Evolutionary conservation across 2,329 filamentous ascomycete species (phyloP), one percentile per base, ranked within the genome.

Genomic region (Thelonectria olida): DNA sequence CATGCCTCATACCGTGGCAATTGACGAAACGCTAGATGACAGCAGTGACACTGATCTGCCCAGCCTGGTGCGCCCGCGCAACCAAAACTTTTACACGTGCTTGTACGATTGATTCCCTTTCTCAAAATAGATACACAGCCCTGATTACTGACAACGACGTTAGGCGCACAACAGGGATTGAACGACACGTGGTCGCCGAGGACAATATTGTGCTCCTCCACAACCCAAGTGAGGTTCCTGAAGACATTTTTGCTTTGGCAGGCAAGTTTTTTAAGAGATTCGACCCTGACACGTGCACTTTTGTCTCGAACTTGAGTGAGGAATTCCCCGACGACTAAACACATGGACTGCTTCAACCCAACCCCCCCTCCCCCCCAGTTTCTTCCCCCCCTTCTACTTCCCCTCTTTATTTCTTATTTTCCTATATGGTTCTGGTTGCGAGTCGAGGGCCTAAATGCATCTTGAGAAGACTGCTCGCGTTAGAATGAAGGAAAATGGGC

Each of bases 181-280:
- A 77, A 44, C 73, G 75, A 12, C 75, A 74, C 47, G 73, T 75
- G 61, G 71, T 72, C 51, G 72, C 92, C 1, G 89, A 96, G 72
- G 90, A 94, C 70, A 97, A 94, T 69, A 90, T 97, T 57, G 80
- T 88, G 59, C 78, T 89, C n/a, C 79, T 92, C 41, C 75, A 72
- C 5, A 78, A 85, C 54, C 68, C 71, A 47, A 75, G 52, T 75
- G 79, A 66, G 67, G 81, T 90, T 2, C 82, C 85, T 0, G 78
- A 84, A 4, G 70, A 85, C 22, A 81, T 96, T 63, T 84, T 92
- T 72, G 82, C 82, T 45, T 78, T 92, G 67, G 92, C 93, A 3
- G 96, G 96, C 1, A 90, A 90, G 69, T 92, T 92, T 76, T 98
- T 99, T 76, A 96, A 92, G 76, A 84, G 93, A 41, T 98, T 93